Evolutionary conservation across 306 rosid genomes (phyloP), one percentile per base, ranked within the genome.

Genomic region (Dalbergia cultrata): DNA sequence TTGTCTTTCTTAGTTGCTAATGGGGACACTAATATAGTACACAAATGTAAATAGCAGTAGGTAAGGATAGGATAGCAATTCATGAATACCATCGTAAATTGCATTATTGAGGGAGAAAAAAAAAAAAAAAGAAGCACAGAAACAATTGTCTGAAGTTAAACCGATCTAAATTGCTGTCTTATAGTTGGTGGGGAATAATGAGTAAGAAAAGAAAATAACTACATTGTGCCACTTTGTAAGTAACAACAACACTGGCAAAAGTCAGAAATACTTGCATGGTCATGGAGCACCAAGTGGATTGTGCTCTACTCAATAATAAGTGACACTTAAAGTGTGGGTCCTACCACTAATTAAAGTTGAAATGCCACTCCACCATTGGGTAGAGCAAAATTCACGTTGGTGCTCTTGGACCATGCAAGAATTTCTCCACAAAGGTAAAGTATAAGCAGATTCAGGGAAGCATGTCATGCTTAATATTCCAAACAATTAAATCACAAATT

Each of bases 1-100:
- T 63, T 73, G 44, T 33, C 69, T 70, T 85, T 77, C 35, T 7
- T 80, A 61, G 53, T 67, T 82, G 76, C 90, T 94, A 68, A 26
- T 18, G 43, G 17, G 13, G 39, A 76, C 64, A 74, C 58, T 69
- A 7, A 31, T 13, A 78, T 13, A 14, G 58, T 16, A 19, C 78
- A 68, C 4, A 26, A 21, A 50, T 58, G 12, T 50, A 56, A 80
- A 44, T 43, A 63, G 47, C 33, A 59, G 59, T 18, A 41, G 43
- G 34, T 11, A 65, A 41, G 34, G 14, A 61, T 13, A 72, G 49
- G 41, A 22, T 56, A 45, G 58, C 60, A 83, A 72, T 44, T 76
- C 35, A 33, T 58, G 22, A 58, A 62, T 37, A 66, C 67, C 35
- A 18, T 57, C 37, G 11, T 14, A 58, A 77, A 45, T 17, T 70